Conservation (phyloP, 768 basidiomycete genomes). For the Psilocybe tampanensis region DNA sequence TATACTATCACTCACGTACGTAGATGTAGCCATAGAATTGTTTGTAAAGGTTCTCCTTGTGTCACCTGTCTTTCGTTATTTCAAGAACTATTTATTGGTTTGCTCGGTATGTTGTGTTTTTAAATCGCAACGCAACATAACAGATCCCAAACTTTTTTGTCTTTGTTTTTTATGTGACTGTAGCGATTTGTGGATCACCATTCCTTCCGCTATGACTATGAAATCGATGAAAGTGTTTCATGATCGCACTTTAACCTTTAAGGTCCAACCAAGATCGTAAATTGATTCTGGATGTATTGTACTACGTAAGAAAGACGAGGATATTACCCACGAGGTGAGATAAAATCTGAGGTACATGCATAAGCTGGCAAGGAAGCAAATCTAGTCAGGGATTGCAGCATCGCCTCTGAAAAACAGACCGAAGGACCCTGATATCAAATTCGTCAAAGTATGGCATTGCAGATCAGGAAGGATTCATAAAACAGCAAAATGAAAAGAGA, state of each 20-base stretch:
- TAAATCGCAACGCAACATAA: too few species aligned
- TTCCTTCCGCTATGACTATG: background rate
- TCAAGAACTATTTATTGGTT: too few species aligned
- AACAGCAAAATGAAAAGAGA: background rate
- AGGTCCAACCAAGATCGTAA: background rate
- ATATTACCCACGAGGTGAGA: background rate
- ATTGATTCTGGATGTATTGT: background rate
- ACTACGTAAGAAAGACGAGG: background rate
- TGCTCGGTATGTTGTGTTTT: too few species aligned
- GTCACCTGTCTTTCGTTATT: too few species aligned
- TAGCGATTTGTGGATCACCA: background rate
- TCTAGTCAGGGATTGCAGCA: background rate
- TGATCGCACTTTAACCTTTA: conserved; percentile 6
- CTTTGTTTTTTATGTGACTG: background rate
- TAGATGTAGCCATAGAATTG: too few species aligned
- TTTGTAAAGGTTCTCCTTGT: too few species aligned
- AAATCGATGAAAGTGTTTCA: background rate
- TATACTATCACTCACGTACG: too few species aligned
- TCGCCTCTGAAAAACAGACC: background rate
- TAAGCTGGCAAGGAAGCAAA: background rate
- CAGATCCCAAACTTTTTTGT: background rate
- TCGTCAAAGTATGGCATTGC: background rate
- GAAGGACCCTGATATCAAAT: background rate
- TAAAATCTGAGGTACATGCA: background rate
- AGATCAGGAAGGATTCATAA: background rate